A percentile compares a stretch with the other conserved stretches of the same genome.
These are phyloP conservation scores for Citrullus colocynthis DNA, from an alignment of 306 rosid species.

Conservation along the genomic window DNA sequence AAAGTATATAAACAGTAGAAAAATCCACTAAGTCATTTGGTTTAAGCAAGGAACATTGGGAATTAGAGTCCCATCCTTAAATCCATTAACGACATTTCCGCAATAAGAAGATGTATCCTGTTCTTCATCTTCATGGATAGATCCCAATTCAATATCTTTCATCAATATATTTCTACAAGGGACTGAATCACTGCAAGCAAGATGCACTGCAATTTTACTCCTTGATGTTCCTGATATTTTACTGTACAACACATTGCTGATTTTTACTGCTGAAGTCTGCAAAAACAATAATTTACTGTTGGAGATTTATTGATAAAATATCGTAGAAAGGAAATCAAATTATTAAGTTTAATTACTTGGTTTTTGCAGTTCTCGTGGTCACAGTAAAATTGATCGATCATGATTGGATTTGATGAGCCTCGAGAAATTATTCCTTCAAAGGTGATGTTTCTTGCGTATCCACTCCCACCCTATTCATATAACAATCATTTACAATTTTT, in stretches of 20 bases:
- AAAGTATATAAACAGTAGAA: too few relatives aligned
- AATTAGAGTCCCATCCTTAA: not conserved
- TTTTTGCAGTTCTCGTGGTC: not conserved
- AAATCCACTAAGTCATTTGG: not conserved
- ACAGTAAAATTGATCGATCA: conserved; percentile 7
- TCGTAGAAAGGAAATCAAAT: too few relatives aligned
- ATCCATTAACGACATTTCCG: not conserved
- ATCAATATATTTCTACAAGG: conserved; percentile 3
- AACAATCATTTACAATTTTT: not conserved
- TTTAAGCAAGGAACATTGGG: conserved; percentile 1
- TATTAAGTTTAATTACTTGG: not conserved
- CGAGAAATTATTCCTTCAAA: not conserved
- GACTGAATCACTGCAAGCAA: not conserved
- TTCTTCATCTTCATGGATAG: not conserved
- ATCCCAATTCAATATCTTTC: not conserved
- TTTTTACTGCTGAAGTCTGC: conserved; percentile 1
- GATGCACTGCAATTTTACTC: not conserved
- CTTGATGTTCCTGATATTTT: not conserved
- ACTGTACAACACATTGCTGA: not conserved
- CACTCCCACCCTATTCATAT: conserved; percentile 1
- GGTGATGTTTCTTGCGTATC: not conserved
- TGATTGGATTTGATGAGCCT: not conserved
- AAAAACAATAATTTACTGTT: not conserved
- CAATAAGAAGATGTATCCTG: not conserved
- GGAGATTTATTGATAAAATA: too few relatives aligned